Percentiles rank a stretch among this genome's conserved stretches.
Conservation (phyloP, 179 eudicot genomes). For the Beta corolliflora region DNA sequence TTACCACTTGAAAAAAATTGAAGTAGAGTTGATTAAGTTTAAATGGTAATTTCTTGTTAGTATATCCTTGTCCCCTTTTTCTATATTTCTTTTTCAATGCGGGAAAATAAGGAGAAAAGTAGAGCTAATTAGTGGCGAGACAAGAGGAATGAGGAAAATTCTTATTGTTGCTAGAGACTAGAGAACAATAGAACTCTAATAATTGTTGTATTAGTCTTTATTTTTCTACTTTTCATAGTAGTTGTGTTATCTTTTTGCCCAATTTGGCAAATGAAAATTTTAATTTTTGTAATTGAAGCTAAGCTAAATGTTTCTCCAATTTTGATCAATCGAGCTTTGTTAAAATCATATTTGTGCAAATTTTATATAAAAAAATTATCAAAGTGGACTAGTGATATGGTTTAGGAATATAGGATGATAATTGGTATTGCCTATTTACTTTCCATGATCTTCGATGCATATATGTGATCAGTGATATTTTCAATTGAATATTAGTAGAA, state of each 20-base stretch:
- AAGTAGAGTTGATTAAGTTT: conserved; percentile 12
- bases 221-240: conserved; percentile 10
- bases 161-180: not conserved
- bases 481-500: too few species aligned
- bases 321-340: too few species aligned
- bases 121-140: conserved; percentile 5
- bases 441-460: too few species aligned
- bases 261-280: conserved; percentile 38
- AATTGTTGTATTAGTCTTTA: conserved; percentile 22
- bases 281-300: conserved; percentile 24
- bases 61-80: conserved; percentile 22
- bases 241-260: conserved; percentile 28
- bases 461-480: too few species aligned
- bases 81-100: not conserved
- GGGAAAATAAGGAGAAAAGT: conserved; percentile 23
- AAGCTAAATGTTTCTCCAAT: too few species aligned
- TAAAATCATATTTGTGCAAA: too few species aligned
- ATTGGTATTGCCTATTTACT: too few species aligned
- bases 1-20: not conserved
- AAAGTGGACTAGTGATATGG: too few species aligned
- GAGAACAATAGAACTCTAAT: conserved; percentile 7
- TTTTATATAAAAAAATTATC: too few species aligned
- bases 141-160: not conserved
- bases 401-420: too few species aligned
- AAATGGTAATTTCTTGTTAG: not conserved